These are phyloP conservation scores for Pterulicium gracile DNA, from an alignment of 1,284 basidiomycete species.

Conservation along the genomic window DNA sequence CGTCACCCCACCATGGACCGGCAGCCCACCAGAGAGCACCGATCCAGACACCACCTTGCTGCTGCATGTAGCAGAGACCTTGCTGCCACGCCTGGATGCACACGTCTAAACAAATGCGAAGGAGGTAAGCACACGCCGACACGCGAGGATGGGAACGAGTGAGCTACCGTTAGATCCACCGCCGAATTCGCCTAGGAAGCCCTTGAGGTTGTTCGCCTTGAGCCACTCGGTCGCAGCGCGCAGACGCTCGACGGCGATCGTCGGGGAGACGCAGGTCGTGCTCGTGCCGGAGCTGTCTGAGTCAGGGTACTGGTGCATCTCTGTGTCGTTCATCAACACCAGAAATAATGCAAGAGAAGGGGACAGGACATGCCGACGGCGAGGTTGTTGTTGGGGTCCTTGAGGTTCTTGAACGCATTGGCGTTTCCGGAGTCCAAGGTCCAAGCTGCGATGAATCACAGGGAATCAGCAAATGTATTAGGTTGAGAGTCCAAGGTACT, in stretches of 20 bases:
- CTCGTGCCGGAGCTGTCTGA: conserved; percentile 52
- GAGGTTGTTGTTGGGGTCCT: conserved; percentile 51
- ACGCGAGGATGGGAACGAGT: conserved; percentile 6
- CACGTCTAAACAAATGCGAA: conserved; percentile 11
- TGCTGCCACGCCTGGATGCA: conserved; percentile 45
- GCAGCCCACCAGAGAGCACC: conserved; percentile 48
- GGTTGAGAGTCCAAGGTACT: not conserved
- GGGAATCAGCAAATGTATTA: not conserved
- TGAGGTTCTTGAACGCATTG: conserved; percentile 37
- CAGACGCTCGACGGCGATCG: conserved; percentile 48
- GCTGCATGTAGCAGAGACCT: conserved; percentile 47
- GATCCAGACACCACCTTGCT: conserved; percentile 48
- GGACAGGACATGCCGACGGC: conserved; percentile 33
- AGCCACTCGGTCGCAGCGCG: conserved; percentile 48
- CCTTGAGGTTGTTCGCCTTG: conserved; percentile 45
- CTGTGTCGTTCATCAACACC: conserved; percentile 15
- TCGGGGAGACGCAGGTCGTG: conserved; percentile 42
- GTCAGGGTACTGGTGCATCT: conserved; percentile 66
- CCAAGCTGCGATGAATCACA: conserved; percentile 20
- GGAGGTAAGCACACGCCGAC: not conserved
- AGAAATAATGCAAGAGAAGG: conserved; percentile 1
- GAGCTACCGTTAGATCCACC: conserved; percentile 38
- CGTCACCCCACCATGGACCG: conserved; percentile 50
- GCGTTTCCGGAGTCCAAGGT: conserved; percentile 45
- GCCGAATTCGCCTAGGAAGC: conserved; percentile 56